A percentile compares a stretch with the other conserved stretches of the same genome.
These are phyloP conservation scores for Liquidambar formosana DNA, from an alignment of 164 flowering plant genomes.

Conservation along the genomic window DNA sequence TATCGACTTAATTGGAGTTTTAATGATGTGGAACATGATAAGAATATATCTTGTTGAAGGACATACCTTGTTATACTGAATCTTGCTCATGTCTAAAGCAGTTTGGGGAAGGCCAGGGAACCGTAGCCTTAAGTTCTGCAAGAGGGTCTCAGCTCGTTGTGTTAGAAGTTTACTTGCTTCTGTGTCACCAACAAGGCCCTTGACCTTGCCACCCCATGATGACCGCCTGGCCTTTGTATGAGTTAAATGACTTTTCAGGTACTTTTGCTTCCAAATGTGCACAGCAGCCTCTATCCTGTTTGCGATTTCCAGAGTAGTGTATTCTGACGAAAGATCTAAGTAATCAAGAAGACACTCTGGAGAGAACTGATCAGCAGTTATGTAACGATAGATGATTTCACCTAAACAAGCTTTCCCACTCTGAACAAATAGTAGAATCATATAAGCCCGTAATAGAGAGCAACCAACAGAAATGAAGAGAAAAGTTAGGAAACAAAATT, in stretches of 20 bases:
- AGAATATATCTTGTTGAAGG: too few relatives aligned
- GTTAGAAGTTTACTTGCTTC: constrained; percentile 50
- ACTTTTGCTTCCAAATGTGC: constrained; percentile 65
- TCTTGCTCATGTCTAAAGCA: constrained; percentile 72
- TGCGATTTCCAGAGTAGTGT: constrained; percentile 60
- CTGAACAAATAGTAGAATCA: constrained; percentile 32
- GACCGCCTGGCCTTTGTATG: constrained; percentile 33
- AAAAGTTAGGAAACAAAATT: not conserved
- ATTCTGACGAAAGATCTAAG: constrained; percentile 70
- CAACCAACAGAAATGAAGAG: not conserved
- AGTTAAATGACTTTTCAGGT: constrained; percentile 26
- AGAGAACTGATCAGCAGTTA: constrained; percentile 61
- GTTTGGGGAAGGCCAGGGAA: constrained; percentile 82
- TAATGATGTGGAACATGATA: not conserved
- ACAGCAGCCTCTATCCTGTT: constrained; percentile 68
- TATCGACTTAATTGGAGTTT: not conserved
- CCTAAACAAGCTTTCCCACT: constrained; percentile 73
- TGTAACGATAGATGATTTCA: constrained; percentile 56
- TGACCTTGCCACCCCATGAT: constrained; percentile 68
- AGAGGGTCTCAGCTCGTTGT: constrained; percentile 66
- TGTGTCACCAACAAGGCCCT: constrained; percentile 46
- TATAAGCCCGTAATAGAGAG: not conserved
- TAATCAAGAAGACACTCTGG: constrained; percentile 69
- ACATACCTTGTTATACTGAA: constrained; percentile 73
- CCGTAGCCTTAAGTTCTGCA: constrained; percentile 54